These are phyloP conservation scores for Bruguiera parviflora DNA, from an alignment of 345 rosid genomes.

Conservation along the genomic window DNA sequence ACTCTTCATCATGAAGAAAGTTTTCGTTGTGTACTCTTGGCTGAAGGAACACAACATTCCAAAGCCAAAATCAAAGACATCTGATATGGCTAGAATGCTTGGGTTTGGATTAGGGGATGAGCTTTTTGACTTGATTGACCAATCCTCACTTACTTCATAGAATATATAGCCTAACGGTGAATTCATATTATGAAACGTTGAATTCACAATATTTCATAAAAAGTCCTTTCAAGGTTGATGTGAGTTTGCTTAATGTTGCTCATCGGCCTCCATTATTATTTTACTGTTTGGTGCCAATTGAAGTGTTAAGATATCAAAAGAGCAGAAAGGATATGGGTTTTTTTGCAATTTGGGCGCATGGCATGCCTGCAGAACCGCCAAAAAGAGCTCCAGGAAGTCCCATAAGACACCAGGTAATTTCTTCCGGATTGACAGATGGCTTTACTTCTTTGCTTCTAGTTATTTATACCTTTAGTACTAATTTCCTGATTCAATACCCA, in stretches of 20 bases:
- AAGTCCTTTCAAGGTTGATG: background rate
- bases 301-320: too few relatives aligned
- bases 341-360: too few relatives aligned
- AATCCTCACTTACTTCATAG: constrained; percentile 19
- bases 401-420: too few relatives aligned
- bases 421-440: too few relatives aligned
- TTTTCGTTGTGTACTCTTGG: constrained; percentile 67
- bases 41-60: constrained; percentile 54
- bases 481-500: too few relatives aligned
- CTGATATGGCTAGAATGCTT: constrained; percentile 92
- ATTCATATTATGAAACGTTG: background rate
- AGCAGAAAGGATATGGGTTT: too few relatives aligned
- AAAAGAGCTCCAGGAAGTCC: too few relatives aligned
- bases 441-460: too few relatives aligned
- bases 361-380: too few relatives aligned
- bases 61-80: constrained; percentile 65
- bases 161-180: background rate
- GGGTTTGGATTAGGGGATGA: constrained; percentile 80
- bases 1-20: constrained; percentile 71
- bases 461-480: too few relatives aligned
- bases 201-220: background rate
- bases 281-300: background rate
- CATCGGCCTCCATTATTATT: background rate
- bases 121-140: constrained; percentile 58
- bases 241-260: background rate